Evolutionary conservation across 2,329 filamentous ascomycete genomes (phyloP), one percentile per base, ranked within the genome.

Genomic region (Stagonosporopsis vannaccii): DNA sequence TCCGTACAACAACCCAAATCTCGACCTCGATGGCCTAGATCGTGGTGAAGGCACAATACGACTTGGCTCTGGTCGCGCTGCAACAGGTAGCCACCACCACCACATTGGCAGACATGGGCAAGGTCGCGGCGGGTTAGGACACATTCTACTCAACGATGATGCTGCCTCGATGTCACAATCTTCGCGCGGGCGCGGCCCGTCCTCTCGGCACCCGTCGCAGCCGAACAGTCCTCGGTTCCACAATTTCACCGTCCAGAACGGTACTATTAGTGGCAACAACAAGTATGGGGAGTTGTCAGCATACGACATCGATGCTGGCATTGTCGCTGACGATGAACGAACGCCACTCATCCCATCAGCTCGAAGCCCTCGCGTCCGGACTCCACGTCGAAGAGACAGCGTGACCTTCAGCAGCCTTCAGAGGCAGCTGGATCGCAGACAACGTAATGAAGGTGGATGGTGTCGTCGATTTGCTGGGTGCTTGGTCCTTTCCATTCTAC

Each of bases 401-500:
- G 78, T 79, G 3, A 88, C 84, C 32, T 74, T 90, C 55, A 56
- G 47, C 43, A 51, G 39, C 33, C 47, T 56, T 25, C 55, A 58
- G 23, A 87, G 91, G 62, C 83, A 90, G 56, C 80, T 91, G 45
- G 92, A 96, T 69, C 86, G 90, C 51, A 87, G 91, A 70, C 84
- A 88, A 22, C 72, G 68, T 37, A 71, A 67, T 36, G 66, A 67
- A 49, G 64, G 69, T 81, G 85, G 46, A 82, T 90, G 67, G 84
- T 90, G 79, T 73, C 89, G 75, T 80, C 87, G 90, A 30, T 91
- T 92, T 67, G 91, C 92, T n/a, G 91, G 92, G 51, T 98, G 92
- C 71, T 81, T 96, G 11, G 85, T 97, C 12, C 84, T 97, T n/a
- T 87, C 89, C 2, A 83, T 96, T 60, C 87, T 97, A 79, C 79